phyloP scores from a whole-genome alignment of 371 early-diverging fungal genomes.

The Lichtheimia hyalospora region DNA sequence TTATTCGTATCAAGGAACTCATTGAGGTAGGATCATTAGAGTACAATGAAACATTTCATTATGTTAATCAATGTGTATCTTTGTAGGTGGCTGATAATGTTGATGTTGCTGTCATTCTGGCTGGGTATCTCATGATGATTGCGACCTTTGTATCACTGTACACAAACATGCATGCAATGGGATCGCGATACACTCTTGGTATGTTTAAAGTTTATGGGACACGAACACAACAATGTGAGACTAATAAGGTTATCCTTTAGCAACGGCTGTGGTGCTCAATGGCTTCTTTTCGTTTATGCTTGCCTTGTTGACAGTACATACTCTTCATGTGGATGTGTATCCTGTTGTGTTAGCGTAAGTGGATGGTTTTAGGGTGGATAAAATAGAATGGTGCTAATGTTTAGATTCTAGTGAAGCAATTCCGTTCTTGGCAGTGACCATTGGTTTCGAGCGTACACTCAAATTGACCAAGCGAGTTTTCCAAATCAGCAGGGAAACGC shows the following conservation, averaged over 20 bases:
- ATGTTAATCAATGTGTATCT: not conserved
- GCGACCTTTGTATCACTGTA: constrained; percentile 82
- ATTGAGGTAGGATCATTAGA: constrained; percentile 45
- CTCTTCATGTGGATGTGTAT: constrained; percentile 71
- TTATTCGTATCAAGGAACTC: constrained; percentile 56
- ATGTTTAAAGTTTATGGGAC: constrained; percentile 10
- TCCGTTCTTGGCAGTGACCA: constrained; percentile 91
- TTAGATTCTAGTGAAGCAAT: constrained; percentile 70
- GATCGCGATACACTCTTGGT: constrained; percentile 82
- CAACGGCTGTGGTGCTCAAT: constrained; percentile 61
- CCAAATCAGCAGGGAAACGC: constrained; percentile 31
- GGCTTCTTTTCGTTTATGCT: constrained; percentile 82
- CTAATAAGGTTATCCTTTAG: constrained; percentile 15
- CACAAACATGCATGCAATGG: constrained; percentile 84
- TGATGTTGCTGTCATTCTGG: constrained; percentile 79
- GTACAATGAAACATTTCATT: not conserved
- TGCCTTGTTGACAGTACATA: constrained; percentile 67
- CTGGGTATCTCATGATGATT: constrained; percentile 85
- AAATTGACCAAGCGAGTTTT: constrained; percentile 82
- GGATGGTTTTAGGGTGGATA: not conserved
- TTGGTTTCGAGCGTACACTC: constrained; percentile 90
- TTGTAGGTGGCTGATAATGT: constrained; percentile 68
- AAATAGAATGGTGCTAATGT: constrained; percentile 4
- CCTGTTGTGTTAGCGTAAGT: constrained; percentile 68
- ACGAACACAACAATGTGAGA: no score